Evolutionary conservation across 2,329 filamentous ascomycete genomes (phyloP).

Genomic region (Ophiocordyceps unilateralis): DNA sequence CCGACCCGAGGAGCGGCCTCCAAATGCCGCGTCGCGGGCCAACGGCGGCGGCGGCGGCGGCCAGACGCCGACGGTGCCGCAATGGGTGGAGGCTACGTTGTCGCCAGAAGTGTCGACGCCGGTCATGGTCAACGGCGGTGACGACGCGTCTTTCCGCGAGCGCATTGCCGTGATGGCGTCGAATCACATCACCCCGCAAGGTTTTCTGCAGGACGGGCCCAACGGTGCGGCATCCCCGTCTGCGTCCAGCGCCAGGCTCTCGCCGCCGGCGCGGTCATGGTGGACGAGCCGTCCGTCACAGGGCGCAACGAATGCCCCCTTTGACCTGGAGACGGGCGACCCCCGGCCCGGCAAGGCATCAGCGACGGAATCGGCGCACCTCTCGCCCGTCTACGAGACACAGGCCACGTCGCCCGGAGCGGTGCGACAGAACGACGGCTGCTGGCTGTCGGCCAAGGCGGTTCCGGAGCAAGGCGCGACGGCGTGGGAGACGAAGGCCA

Average conservation of each 20-base stretch:
- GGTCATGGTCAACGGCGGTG: conserved; percentile 19
- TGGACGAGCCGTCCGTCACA: conserved; percentile 24
- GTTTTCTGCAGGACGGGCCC: conserved; percentile 14
- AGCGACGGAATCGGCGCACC: conserved; percentile 26
- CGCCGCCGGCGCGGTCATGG: conserved; percentile 18
- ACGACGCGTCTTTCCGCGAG: conserved; percentile 24
- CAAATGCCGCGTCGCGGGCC: conserved; percentile 13
- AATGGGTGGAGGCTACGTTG: background rate
- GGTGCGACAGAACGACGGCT: conserved; percentile 32
- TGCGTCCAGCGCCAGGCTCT: conserved; percentile 10
- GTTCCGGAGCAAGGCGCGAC: too few relatives aligned
- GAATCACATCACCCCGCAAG: conserved; percentile 10
- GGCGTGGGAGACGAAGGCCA: conserved; percentile 9
- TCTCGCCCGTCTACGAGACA: conserved; percentile 61
- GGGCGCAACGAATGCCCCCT: conserved; percentile 32
- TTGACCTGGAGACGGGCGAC: conserved; percentile 36
- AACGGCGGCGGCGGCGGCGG: conserved; percentile 3
- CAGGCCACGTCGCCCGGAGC: conserved; percentile 53
- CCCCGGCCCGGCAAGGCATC: conserved; percentile 18
- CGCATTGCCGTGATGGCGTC: conserved; percentile 22
- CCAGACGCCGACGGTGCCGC: background rate
- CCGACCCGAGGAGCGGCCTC: conserved; percentile 8
- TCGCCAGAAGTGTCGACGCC: conserved; percentile 6
- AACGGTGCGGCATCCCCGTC: conserved; percentile 5
- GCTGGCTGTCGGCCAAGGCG: conserved; percentile 11